Evolutionary conservation across 371 early-diverging fungal genomes (phyloP).

Genomic region (Dichotomocladium elegans): DNA sequence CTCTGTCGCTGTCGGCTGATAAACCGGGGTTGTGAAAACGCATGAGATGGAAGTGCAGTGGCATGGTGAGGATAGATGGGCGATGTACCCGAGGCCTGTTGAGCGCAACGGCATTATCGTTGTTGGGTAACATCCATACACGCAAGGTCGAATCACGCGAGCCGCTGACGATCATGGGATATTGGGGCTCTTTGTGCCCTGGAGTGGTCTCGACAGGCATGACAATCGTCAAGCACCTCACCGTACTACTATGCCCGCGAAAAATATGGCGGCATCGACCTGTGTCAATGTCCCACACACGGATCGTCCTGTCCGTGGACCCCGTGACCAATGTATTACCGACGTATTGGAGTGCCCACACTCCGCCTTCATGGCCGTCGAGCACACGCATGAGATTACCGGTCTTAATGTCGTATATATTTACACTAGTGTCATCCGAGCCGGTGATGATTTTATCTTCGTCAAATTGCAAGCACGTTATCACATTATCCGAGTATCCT

Average conservation of each 20-base stretch:
- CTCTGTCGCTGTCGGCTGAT: too few species aligned
- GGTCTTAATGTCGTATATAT: constrained; percentile 81
- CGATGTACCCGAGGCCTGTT: constrained; percentile 13
- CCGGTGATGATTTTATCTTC: constrained; percentile 89
- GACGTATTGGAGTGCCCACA: constrained; percentile 95
- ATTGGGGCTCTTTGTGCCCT: constrained; percentile 56
- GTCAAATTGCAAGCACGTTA: constrained; percentile 95
- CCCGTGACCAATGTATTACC: constrained; percentile 92
- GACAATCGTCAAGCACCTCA: constrained; percentile 89
- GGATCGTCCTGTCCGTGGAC: constrained; percentile 95
- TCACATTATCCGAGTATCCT: constrained; percentile 80
- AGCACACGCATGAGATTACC: constrained; percentile 69
- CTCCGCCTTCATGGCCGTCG: constrained; percentile 95
- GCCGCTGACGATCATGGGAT: constrained; percentile 90
- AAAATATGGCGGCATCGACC: constrained; percentile 87
- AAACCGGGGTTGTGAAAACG: neutral
- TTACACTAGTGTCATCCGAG: constrained; percentile 83
- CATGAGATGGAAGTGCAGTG: neutral
- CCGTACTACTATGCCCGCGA: constrained; percentile 93
- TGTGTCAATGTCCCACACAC: constrained; percentile 94
- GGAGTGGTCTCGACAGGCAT: constrained; percentile 53
- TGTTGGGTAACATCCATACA: constrained; percentile 91
- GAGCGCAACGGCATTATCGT: constrained; percentile 40
- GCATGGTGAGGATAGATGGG: neutral
- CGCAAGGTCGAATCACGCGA: constrained; percentile 93